These are phyloP conservation scores for Leptographium radiaticola DNA, from an alignment of 2,329 filamentous ascomycete species.

Conservation along the genomic window DNA sequence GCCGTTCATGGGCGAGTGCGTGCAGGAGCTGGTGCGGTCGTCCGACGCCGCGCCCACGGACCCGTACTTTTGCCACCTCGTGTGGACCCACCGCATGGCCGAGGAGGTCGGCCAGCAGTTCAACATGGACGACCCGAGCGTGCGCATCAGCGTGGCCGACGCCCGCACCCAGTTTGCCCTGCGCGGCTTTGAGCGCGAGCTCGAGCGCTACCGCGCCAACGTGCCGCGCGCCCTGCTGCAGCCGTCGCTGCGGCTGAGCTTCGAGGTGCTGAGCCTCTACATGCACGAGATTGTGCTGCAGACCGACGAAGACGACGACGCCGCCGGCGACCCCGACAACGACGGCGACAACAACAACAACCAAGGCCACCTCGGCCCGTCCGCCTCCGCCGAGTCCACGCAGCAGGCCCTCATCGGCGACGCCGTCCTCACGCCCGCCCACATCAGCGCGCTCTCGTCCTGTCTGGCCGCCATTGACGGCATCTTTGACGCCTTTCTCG, in stretches of 20 bases:
- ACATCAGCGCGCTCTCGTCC: constrained; percentile 54
- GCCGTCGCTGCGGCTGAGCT: constrained; percentile 47
- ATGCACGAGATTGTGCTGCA: constrained; percentile 67
- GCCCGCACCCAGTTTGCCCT: constrained; percentile 51
- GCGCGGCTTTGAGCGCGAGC: constrained; percentile 49
- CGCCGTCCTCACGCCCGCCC: constrained; percentile 35
- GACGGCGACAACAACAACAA: constrained; percentile 2
- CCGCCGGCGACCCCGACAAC: constrained; percentile 34
- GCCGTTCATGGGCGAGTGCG: constrained; percentile 46
- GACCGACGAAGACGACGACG: constrained; percentile 40
- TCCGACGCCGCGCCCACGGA: constrained; percentile 44
- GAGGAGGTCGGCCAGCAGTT: constrained; percentile 59
- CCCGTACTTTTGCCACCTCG: constrained; percentile 42
- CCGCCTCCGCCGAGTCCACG: constrained; percentile 30
- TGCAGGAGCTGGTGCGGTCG: constrained; percentile 40
- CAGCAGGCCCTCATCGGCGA: constrained; percentile 27
- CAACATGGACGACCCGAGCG: constrained; percentile 49
- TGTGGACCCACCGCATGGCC: constrained; percentile 47
- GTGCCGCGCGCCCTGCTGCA: constrained; percentile 39
- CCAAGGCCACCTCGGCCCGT: too few species aligned
- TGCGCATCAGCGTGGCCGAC: constrained; percentile 43
- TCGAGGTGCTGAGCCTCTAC: constrained; percentile 55
- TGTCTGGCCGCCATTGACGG: constrained; percentile 54
- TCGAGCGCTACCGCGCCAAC: constrained; percentile 45
- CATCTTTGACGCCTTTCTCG: constrained; percentile 51